Evolutionary conservation across 2,329 filamentous ascomycete genomes (phyloP).

Genomic region (Amylocarpus encephaloides): DNA sequence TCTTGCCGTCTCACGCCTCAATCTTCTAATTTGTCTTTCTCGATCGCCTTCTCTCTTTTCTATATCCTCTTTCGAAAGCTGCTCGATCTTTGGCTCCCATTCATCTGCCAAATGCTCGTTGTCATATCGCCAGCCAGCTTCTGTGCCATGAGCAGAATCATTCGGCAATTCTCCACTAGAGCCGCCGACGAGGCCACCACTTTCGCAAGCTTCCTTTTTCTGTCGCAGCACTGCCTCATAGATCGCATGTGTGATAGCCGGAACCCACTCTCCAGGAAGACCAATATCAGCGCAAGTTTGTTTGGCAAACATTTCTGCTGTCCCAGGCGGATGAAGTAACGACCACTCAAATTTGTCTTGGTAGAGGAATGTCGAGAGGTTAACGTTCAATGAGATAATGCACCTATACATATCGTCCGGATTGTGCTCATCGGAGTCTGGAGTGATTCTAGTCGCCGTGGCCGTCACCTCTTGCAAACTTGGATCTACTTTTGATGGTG

Average conservation of each 20-base stretch:
- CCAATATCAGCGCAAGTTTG: slow-evolving; percentile 90
- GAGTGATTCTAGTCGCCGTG: slow-evolving; percentile 56
- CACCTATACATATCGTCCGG: slow-evolving; percentile 94
- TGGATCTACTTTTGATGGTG: slow-evolving; percentile 41
- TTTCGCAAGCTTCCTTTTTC: slow-evolving; percentile 95
- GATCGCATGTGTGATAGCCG: slow-evolving; percentile 90
- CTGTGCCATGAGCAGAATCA: slow-evolving; percentile 72
- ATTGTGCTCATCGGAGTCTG: slow-evolving; percentile 69
- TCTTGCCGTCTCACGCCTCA: slow-evolving; percentile 84
- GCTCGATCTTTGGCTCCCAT: slow-evolving; percentile 78
- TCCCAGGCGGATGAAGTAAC: slow-evolving; percentile 81
- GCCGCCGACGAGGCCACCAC: slow-evolving; percentile 77
- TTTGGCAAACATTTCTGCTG: slow-evolving; percentile 86
- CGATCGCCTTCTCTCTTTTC: slow-evolving; percentile 94
- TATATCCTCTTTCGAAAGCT: slow-evolving; percentile 88
- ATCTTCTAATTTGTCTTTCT: slow-evolving; percentile 79
- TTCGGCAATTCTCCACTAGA: slow-evolving; percentile 73
- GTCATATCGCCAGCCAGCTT: slow-evolving; percentile 93
- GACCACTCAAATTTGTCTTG: slow-evolving; percentile 99
- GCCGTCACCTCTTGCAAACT: slow-evolving; percentile 54
- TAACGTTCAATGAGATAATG: slow-evolving; percentile 84
- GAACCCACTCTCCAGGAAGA: slow-evolving; percentile 85
- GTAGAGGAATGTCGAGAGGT: slow-evolving; percentile 84
- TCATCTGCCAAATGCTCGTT: slow-evolving; percentile 79
- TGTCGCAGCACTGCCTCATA: slow-evolving; percentile 88